phyloP scores from a whole-genome alignment of 352 stramenopile species.

The Phytophthora sojae region DNA sequence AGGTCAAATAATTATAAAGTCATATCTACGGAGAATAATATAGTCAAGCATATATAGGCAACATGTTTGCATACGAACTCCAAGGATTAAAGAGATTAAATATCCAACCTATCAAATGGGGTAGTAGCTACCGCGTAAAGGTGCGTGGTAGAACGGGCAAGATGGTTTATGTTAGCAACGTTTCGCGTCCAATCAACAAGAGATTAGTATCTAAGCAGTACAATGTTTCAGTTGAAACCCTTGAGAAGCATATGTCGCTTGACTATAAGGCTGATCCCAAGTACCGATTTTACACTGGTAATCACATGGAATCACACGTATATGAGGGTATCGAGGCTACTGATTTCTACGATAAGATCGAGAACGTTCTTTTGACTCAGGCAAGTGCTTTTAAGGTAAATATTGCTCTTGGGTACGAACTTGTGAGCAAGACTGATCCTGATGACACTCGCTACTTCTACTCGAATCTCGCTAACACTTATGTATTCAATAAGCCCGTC shows the following conservation, averaged over 20 bases:
- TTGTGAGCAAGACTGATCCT: background rate
- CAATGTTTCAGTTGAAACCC: background rate
- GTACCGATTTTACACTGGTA: background rate
- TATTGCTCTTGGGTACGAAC: slow-evolving; percentile 15
- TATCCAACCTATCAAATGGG: slow-evolving; percentile 1
- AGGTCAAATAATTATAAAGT: background rate
- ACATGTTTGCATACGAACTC: too few species aligned
- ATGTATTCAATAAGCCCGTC: slow-evolving; percentile 9
- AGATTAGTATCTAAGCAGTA: slow-evolving; percentile 2
- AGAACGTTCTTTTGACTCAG: background rate
- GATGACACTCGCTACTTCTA: background rate
- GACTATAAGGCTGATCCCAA: too few species aligned
- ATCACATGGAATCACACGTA: background rate
- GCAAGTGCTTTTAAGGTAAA: slow-evolving; percentile 11
- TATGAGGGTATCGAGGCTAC: background rate
- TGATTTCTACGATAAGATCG: slow-evolving; percentile 3
- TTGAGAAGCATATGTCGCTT: too few species aligned
- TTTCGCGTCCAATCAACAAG: background rate
- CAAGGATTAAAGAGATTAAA: background rate
- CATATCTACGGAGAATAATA: too few species aligned
- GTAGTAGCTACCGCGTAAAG: slow-evolving; percentile 5
- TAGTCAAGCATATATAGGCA: too few species aligned
- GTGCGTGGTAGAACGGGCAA: background rate
- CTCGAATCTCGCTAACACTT: slow-evolving; percentile 6
- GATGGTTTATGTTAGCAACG: background rate